A percentile compares a stretch with the other conserved stretches of the same genome.
These are phyloP conservation scores for Penicillium malachiteum DNA, from an alignment of 495 filamentous ascomycete species.

Conservation along the genomic window DNA sequence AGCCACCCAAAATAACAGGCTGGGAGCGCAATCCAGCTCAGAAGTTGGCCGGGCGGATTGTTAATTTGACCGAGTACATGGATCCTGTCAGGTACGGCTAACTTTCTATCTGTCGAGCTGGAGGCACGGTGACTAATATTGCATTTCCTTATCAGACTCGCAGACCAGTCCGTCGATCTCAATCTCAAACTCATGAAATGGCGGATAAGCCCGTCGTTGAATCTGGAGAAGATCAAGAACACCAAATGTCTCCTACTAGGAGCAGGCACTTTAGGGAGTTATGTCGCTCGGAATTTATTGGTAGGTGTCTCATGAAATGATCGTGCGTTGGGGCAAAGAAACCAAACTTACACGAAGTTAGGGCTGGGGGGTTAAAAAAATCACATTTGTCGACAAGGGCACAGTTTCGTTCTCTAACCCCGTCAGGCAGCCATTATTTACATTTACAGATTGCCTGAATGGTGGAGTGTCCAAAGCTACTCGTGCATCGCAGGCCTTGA, in stretches of 20 bases:
- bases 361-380: constrained; percentile 95
- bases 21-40: constrained; percentile 84
- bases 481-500: constrained; percentile 76
- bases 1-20: constrained; percentile 84
- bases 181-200: constrained; percentile 99
- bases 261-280: constrained; percentile 89
- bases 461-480: constrained; percentile 83
- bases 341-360: constrained; percentile 14
- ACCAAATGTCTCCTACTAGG: constrained; percentile 94
- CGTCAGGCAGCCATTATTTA: constrained; percentile 89
- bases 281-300: constrained; percentile 86
- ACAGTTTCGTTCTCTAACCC: constrained; percentile 96
- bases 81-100: constrained; percentile 65
- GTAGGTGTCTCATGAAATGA: constrained; percentile 25
- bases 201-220: constrained; percentile 84
- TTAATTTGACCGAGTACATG: constrained; percentile 86
- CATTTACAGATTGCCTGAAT: constrained; percentile 81
- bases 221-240: constrained; percentile 85
- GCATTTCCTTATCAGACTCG: constrained; percentile 50
- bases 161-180: constrained; percentile 94
- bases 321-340: not conserved
- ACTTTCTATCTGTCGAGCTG: not conserved
- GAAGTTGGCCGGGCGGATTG: constrained; percentile 71
- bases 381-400: constrained; percentile 96
- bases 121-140: not conserved